phyloP scores from a whole-genome alignment of 345 rosid species.

The Gossypioides kirkii region DNA sequence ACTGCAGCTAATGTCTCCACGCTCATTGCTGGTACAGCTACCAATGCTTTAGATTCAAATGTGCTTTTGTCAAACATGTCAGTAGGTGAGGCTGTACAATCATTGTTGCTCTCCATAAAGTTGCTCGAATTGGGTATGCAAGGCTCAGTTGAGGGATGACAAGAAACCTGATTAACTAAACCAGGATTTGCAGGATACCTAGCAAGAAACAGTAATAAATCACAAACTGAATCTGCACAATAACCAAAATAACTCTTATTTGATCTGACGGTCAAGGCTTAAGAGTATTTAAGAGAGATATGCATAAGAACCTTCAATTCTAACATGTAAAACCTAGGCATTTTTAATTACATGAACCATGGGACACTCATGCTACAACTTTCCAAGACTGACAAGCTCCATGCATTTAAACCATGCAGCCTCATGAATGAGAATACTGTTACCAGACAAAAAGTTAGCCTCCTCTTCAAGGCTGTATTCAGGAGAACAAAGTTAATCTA shows the following conservation, averaged over 20 bases:
- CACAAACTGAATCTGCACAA: conserved; percentile 6
- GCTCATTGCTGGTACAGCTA: conserved; percentile 57
- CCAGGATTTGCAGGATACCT: conserved; percentile 42
- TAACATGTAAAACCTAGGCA: background rate
- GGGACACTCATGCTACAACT: background rate
- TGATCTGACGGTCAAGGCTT: background rate
- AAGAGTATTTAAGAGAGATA: background rate
- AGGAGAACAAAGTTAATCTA: background rate
- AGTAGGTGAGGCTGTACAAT: conserved; percentile 63
- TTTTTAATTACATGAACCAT: background rate
- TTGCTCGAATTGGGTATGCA: conserved; percentile 36
- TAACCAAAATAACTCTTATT: background rate
- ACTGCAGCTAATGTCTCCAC: conserved; percentile 52
- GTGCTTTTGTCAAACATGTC: conserved; percentile 38
- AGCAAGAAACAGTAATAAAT: conserved; percentile 14
- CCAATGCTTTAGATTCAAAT: conserved; percentile 62
- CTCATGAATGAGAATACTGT: background rate
- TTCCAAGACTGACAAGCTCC: background rate
- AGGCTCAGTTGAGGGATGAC: conserved; percentile 37
- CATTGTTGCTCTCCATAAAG: conserved; percentile 70
- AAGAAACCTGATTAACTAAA: conserved; percentile 25
- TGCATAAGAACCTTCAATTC: background rate
- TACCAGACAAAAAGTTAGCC: background rate
- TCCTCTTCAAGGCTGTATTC: background rate
- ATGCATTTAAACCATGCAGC: background rate